Conservation (phyloP, 1,284 basidiomycete genomes). For the Malassezia brasiliensis region DNA sequence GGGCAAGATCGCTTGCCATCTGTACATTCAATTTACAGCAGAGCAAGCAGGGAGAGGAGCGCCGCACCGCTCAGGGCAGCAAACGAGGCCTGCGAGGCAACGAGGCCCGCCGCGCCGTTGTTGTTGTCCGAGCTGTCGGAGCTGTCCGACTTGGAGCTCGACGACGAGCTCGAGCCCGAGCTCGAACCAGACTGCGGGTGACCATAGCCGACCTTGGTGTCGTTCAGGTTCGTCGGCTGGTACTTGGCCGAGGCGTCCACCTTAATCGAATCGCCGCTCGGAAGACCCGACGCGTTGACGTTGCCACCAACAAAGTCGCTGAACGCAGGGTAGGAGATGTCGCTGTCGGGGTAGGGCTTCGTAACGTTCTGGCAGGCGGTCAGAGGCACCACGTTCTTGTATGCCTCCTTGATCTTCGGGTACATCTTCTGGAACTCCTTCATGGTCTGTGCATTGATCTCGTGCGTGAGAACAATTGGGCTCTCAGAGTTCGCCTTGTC, state of each 20-base stretch:
- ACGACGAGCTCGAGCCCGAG: neutral
- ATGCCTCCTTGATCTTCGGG: slow-evolving; percentile 30
- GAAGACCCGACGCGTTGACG: slow-evolving; percentile 29
- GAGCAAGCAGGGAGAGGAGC: neutral
- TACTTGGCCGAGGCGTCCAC: neutral
- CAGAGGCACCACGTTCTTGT: slow-evolving; percentile 43
- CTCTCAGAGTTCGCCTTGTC: slow-evolving; percentile 44
- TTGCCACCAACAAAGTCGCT: slow-evolving; percentile 28
- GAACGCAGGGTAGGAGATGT: slow-evolving; percentile 45
- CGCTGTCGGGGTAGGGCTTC: slow-evolving; percentile 51
- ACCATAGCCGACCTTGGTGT: neutral
- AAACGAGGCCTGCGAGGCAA: neutral
- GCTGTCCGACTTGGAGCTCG: neutral
- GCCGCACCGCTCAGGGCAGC: neutral
- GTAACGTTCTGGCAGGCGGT: slow-evolving; percentile 43
- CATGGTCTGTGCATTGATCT: slow-evolving; percentile 44
- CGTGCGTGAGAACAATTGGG: slow-evolving; percentile 48
- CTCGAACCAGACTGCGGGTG: neutral
- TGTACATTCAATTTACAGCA: neutral
- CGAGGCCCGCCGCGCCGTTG: neutral
- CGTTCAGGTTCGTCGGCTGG: neutral
- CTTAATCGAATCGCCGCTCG: slow-evolving; percentile 21
- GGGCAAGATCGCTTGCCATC: too few species aligned
- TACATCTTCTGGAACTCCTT: slow-evolving; percentile 33
- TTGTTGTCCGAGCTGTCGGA: slow-evolving; percentile 3